Evolutionary conservation across 2,329 filamentous ascomycete species (phyloP), one percentile per base, ranked within the genome.

Genomic region (Penicillium sp.): DNA sequence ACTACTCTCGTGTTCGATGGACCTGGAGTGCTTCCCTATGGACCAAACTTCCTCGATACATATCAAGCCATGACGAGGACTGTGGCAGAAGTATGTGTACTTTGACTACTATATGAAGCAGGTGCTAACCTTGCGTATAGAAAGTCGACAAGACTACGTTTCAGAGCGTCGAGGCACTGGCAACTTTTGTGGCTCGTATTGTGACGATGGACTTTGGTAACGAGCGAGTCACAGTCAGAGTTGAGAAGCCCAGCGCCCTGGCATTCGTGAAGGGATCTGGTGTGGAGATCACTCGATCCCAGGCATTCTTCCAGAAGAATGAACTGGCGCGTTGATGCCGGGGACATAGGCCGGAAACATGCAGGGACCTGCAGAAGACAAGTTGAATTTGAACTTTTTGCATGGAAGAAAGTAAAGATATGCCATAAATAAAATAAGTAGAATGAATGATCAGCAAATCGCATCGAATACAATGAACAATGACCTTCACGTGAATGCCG

Each of bases 201-300:
- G 70, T 68, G 32, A 74, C 73, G 11, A 60, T 73, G 45, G 66
- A 71, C 28, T 74, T 72, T 55, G 67, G 61, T 8, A 68, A 76
- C 44, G 66, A 71, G 38, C 63, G 69, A 41, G 71, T 76, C 24
- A 76, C 72, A 1, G 73, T 77, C 3, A 59, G 56, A 36, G 69
- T 75, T 16, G 72, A 77, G 51, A 77, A 78, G 54, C 74, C 74
- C 9, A 76, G 70, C 52, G 75, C 75, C 16, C 55, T 77, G 49
- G 67, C 74, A 3, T 74, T 75, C 59, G 75, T 76, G 7, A 69
- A 71, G 43, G 62, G 69, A 35, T 71, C 73, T 8, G 74, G 73
- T 8, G 69, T 77, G n/a, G 71, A 75, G 51, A 69, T 77, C 38
- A 75, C 73, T 31, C 64, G 74, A 34, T 69, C 70, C 8, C 66